Percentiles rank a stretch among this genome's conserved stretches.
These are phyloP conservation scores for Syncephalastrum racemosum DNA, from an alignment of 371 early-diverging fungal species.

Conservation along the genomic window DNA sequence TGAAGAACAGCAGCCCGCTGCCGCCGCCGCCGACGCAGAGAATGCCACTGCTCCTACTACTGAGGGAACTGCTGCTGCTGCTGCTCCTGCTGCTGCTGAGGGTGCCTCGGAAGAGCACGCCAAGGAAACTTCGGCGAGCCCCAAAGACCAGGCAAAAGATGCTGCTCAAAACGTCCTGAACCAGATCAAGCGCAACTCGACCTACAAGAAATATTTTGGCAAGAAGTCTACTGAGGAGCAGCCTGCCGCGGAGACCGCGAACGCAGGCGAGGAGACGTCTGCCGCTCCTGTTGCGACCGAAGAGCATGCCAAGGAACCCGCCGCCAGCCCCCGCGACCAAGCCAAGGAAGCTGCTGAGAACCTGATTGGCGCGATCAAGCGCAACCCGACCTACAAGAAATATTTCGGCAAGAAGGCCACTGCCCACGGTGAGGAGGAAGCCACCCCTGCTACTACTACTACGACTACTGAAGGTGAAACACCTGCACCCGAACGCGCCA, in stretches of 20 bases:
- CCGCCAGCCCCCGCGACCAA: too few relatives aligned
- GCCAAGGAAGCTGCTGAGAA: slow-evolving; percentile 12
- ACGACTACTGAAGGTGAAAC: too few relatives aligned
- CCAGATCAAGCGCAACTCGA: slow-evolving; percentile 36
- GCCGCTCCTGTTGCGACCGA: slow-evolving; percentile 9
- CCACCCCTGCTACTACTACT: slow-evolving; percentile 10
- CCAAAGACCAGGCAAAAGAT: not conserved
- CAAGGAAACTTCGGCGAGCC: not conserved
- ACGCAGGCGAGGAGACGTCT: slow-evolving; percentile 12
- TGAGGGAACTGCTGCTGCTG: slow-evolving; percentile 1
- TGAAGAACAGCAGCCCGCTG: not conserved
- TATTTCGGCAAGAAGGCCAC: slow-evolving; percentile 35
- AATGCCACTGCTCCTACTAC: not conserved
- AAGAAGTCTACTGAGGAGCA: slow-evolving; percentile 17
- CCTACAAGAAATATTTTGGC: slow-evolving; percentile 35
- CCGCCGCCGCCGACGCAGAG: not conserved
- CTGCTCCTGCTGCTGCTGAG: slow-evolving; percentile 5
- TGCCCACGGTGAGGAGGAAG: slow-evolving; percentile 12
- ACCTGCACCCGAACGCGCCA: too few relatives aligned
- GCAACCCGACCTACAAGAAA: slow-evolving; percentile 26
- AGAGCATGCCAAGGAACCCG: too few relatives aligned
- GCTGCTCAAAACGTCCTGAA: slow-evolving; percentile 27
- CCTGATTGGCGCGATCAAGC: slow-evolving; percentile 35
- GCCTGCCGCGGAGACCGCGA: slow-evolving; percentile 9
- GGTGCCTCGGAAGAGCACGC: slow-evolving; percentile 3